These are phyloP conservation scores for Collybiopsis luxurians DNA, from an alignment of 768 basidiomycete genomes.

Conservation along the genomic window DNA sequence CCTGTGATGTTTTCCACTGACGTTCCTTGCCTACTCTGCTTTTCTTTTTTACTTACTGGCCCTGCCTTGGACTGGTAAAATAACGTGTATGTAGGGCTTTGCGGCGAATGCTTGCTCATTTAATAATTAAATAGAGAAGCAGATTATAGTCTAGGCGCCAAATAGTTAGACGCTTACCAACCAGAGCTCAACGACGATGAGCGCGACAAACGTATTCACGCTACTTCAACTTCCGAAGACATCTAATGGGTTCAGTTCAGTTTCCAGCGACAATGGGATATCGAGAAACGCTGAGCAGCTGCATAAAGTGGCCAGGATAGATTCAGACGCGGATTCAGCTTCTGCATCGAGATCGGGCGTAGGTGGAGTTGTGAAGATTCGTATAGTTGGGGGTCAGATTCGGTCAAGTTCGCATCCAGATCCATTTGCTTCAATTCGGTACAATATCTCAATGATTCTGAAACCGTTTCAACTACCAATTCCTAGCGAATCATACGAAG, in stretches of 20 bases:
- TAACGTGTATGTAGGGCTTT: too few relatives aligned
- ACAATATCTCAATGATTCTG: conserved; percentile 1
- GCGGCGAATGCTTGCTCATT: too few relatives aligned
- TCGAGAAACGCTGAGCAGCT: conserved; percentile 57
- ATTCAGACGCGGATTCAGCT: conserved; percentile 64
- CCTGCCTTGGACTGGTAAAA: too few relatives aligned
- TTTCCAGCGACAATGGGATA: conserved; percentile 32
- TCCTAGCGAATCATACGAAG: conserved; percentile 35
- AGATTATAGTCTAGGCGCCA: too few relatives aligned
- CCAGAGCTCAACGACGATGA: conserved; percentile 22
- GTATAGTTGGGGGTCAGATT: conserved; percentile 37
- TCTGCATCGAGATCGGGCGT: conserved; percentile 55
- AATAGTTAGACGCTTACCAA: neutral
- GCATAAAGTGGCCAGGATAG: conserved; percentile 67
- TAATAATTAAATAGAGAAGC: too few relatives aligned
- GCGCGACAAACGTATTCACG: conserved; percentile 33
- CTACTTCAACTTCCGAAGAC: conserved; percentile 49
- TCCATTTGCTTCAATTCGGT: neutral
- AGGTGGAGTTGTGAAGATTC: conserved; percentile 43
- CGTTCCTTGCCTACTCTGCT: too few relatives aligned
- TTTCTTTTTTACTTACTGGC: too few relatives aligned
- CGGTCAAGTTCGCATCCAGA: conserved; percentile 28
- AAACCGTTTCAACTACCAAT: neutral
- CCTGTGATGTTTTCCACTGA: too few relatives aligned
- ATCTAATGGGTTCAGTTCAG: conserved; percentile 46